These are phyloP conservation scores for Thraustotheca clavata DNA, from an alignment of 352 stramenopile species.

Conservation along the genomic window DNA sequence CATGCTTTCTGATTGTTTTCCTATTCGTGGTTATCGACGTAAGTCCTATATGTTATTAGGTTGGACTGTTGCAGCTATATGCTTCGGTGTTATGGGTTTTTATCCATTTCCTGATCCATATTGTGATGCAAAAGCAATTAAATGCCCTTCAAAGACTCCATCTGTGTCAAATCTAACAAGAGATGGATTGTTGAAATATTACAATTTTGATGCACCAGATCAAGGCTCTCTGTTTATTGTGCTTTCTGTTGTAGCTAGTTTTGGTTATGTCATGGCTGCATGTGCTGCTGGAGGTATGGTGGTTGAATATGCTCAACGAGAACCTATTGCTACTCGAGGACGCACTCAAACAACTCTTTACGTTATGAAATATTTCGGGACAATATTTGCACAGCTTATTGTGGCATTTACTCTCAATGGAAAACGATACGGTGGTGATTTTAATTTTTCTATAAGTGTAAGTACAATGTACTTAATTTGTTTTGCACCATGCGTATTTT, in stretches of 20 bases:
- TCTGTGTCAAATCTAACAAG: not conserved
- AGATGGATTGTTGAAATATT: not conserved
- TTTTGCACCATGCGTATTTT: constrained; percentile 20
- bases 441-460: constrained; percentile 37
- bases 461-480: constrained; percentile 31
- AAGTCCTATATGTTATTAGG: constrained; percentile 46
- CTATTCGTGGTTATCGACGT: constrained; percentile 40
- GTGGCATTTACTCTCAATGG: constrained; percentile 46
- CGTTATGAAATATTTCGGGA: constrained; percentile 34
- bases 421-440: constrained; percentile 37
- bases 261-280: constrained; percentile 40
- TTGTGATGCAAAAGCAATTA: not conserved
- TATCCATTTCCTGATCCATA: not conserved
- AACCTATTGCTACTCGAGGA: constrained; percentile 38
- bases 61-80: constrained; percentile 32
- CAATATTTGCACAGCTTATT: constrained; percentile 34
- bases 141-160: not conserved
- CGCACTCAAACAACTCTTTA: constrained; percentile 52
- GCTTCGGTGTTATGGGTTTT: constrained; percentile 13
- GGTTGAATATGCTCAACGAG: constrained; percentile 49
- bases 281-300: constrained; percentile 43
- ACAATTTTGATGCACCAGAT: constrained; percentile 31
- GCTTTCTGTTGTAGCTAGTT: constrained; percentile 35
- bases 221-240: constrained; percentile 28
- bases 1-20: constrained; percentile 40